Evolutionary conservation across 208 protist species (phyloP).

Genomic region (Sergeia podlipaevii): DNA sequence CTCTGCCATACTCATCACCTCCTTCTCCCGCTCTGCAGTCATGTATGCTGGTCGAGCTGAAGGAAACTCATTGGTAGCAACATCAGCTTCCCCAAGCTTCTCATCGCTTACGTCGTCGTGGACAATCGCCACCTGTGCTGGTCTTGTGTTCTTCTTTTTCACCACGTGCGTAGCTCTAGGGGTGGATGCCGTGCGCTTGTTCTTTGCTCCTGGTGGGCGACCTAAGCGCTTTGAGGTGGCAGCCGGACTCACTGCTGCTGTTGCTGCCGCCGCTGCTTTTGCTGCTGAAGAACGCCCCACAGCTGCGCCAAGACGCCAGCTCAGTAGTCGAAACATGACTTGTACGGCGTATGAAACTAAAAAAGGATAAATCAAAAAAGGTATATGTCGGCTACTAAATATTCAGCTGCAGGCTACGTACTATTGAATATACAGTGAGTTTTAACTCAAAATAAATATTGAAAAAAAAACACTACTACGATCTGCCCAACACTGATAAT

Average conservation of each 20-base stretch:
- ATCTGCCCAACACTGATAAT: too few relatives aligned
- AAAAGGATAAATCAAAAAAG: too few relatives aligned
- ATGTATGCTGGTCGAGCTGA: conserved; percentile 45
- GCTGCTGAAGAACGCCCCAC: conserved; percentile 7
- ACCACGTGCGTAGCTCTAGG: not conserved
- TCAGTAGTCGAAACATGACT: conserved; percentile 6
- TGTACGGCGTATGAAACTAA: too few relatives aligned
- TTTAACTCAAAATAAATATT: too few relatives aligned
- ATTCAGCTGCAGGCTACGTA: too few relatives aligned
- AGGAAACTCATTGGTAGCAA: not conserved
- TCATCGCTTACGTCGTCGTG: not conserved
- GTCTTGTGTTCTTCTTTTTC: not conserved
- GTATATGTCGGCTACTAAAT: too few relatives aligned
- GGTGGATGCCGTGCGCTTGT: not conserved
- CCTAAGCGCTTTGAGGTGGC: not conserved
- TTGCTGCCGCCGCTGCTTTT: not conserved
- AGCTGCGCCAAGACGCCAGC: conserved; percentile 8
- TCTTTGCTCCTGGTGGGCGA: not conserved
- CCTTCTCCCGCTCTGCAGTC: conserved; percentile 54
- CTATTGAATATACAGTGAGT: too few relatives aligned
- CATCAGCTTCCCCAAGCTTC: too few relatives aligned
- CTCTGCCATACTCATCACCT: conserved; percentile 60
- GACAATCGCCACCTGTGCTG: not conserved
- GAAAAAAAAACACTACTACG: too few relatives aligned
- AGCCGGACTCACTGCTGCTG: not conserved